Conservation (phyloP, 208 protist species). For the Crithidia thermophila region DNA sequence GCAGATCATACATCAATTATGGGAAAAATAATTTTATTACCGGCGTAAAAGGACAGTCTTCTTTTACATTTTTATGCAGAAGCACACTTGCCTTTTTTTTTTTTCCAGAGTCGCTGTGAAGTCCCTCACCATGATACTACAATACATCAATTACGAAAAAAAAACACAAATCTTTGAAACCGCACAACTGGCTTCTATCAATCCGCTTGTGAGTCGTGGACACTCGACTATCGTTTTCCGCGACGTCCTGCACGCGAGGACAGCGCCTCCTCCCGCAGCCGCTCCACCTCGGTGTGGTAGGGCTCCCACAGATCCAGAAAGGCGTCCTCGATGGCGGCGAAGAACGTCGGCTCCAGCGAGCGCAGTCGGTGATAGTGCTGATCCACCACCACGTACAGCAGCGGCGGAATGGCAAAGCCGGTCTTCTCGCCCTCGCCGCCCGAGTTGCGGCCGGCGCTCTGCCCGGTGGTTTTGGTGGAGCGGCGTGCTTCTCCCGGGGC, state of each 20-base stretch:
- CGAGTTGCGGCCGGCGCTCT: slow-evolving; percentile 7
- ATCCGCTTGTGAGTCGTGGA: no score
- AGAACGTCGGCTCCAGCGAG: slow-evolving; percentile 82
- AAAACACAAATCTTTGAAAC: no score
- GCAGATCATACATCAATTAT: no score
- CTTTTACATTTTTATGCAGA: no score
- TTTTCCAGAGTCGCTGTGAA: neutral
- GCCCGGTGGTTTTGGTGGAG: slow-evolving; percentile 5
- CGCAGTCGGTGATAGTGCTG: slow-evolving; percentile 64
- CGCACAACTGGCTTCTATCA: no score
- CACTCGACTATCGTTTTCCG: slow-evolving; percentile 48
- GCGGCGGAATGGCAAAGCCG: slow-evolving; percentile 50
- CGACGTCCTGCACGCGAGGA: slow-evolving; percentile 52
- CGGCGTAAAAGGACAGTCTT: no score
- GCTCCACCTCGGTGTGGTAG: slow-evolving; percentile 79
- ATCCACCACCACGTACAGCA: slow-evolving; percentile 78
- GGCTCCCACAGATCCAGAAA: slow-evolving; percentile 85
- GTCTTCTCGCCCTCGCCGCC: slow-evolving; percentile 66
- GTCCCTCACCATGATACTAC: neutral
- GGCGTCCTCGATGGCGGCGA: slow-evolving; percentile 65
- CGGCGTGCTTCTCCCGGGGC: slow-evolving; percentile 6
- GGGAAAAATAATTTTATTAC: no score
- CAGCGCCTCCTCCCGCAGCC: slow-evolving; percentile 71
- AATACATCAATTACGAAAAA: no score
- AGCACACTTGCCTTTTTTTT: neutral